Conservation (phyloP, 1,284 basidiomycete species). For the Chalciporus sp. region DNA sequence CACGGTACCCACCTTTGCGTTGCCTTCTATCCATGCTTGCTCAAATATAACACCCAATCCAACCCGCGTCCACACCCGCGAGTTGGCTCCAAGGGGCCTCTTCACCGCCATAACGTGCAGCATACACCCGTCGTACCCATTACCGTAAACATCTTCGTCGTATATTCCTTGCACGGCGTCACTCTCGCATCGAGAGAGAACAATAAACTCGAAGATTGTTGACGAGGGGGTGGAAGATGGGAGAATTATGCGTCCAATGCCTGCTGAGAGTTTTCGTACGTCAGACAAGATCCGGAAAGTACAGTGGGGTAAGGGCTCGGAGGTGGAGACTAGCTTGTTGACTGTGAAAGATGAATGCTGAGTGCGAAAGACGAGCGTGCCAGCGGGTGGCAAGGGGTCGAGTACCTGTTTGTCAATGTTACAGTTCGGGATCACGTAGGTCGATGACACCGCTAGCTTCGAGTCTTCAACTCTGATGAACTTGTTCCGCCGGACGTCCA, state of each 20-base stretch:
- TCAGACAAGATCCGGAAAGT: slow-evolving; percentile 17
- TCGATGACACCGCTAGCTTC: neutral
- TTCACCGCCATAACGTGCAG: slow-evolving; percentile 27
- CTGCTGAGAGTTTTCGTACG: neutral
- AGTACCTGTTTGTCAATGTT: slow-evolving; percentile 1
- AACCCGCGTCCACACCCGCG: slow-evolving; percentile 2
- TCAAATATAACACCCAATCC: neutral
- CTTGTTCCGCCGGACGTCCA: slow-evolving; percentile 13
- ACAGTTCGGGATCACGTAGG: slow-evolving; percentile 2
- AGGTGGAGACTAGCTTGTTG: slow-evolving; percentile 1
- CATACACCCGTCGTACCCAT: slow-evolving; percentile 17
- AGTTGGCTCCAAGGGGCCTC: neutral
- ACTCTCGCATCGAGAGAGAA: slow-evolving; percentile 19
- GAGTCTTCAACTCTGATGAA: slow-evolving; percentile 1
- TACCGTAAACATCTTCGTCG: slow-evolving; percentile 14
- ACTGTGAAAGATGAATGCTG: slow-evolving; percentile 13
- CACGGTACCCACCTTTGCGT: neutral
- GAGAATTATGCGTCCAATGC: slow-evolving; percentile 21
- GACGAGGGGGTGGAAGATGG: slow-evolving; percentile 13
- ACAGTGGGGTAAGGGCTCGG: slow-evolving; percentile 2
- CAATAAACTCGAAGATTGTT: slow-evolving; percentile 14
- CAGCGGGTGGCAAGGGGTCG: slow-evolving; percentile 2
- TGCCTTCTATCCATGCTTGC: neutral
- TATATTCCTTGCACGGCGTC: slow-evolving; percentile 6
- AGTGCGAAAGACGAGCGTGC: slow-evolving; percentile 28